Base-by-base conservation (phyloP, 83 land plant species). In the Picea mariana region DNA sequence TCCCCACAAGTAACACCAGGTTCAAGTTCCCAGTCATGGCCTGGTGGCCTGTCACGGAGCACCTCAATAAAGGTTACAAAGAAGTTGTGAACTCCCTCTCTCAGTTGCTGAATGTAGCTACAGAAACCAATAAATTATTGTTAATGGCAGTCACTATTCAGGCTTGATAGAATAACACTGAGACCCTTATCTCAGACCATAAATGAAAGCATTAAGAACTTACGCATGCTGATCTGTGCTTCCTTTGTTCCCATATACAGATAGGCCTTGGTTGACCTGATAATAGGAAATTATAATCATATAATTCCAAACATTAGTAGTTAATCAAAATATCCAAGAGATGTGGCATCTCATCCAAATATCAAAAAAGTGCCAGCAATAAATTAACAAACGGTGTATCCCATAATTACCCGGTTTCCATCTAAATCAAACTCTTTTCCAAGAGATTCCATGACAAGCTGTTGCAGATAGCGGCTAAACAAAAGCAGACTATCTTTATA, bases 171-270 rank as follows among this genome's bases (percentile, higher is more conserved):
- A 24, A 23, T 13, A 58, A 77, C 24, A 59, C 6, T 24, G 13
- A 27, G 58, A 12, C 8, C 7, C 52, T 72, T 11, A 40, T 13
- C 59, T 20, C 27, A 63, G 34, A 47, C 16, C 34, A 42, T 60
- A 64, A 42, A 75, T 24, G 61, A 24, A 73, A 15, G n/a, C 42
- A 61, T 66, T 52, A 23, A 21, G 38, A 80, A 87, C 98, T 86
- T 83, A 97, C 99, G 99, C 98, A 86, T 97, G 99, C 78, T 96
- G 99, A 92, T 96, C 99, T 38, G 99, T 97, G 91, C 99, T 97
- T 69, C 99, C 99, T 87, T 97, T 97, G 79, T 97, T 97, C 77
- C 99, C 99, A 86, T 97, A 97, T 6, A 97, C 99, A 78, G 93
- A 73, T 42, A 97, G 85, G n/a, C 99, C 99, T 85, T 97, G 99